These are phyloP conservation scores for Chaetomiaceae sp. DNA, from an alignment of 2,329 filamentous ascomycete species.

Conservation along the genomic window DNA sequence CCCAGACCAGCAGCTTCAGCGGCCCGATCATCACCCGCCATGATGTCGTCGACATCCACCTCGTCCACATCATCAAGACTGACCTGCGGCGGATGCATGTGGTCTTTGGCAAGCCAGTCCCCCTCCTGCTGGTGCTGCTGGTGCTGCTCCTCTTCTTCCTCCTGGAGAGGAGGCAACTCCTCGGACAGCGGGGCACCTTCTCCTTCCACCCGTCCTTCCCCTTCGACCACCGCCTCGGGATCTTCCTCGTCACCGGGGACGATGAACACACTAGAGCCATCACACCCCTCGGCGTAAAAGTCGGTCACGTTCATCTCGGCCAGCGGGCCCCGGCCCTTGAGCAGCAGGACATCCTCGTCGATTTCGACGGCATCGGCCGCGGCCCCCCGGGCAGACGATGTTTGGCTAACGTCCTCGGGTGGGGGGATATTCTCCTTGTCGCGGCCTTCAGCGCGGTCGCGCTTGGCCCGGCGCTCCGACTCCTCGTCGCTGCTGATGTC, in stretches of 20 bases:
- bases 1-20: constrained; percentile 45
- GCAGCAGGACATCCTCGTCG: constrained; percentile 53
- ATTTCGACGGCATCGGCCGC: constrained; percentile 26
- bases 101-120: not conserved
- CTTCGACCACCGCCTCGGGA: constrained; percentile 16
- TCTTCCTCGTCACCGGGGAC: constrained; percentile 56
- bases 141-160: not conserved
- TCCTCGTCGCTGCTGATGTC: constrained; percentile 91
- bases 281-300: constrained; percentile 62
- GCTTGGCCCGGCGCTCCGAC: constrained; percentile 48
- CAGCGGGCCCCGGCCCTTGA: constrained; percentile 60
- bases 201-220: too few relatives aligned
- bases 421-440: constrained; percentile 96
- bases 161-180: constrained; percentile 3
- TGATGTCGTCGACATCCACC: constrained; percentile 35
- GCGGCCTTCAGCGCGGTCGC: constrained; percentile 53
- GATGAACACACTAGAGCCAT: constrained; percentile 57
- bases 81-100: constrained; percentile 21
- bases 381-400: constrained; percentile 38
- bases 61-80: constrained; percentile 23
- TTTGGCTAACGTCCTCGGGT: constrained; percentile 57
- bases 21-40: constrained; percentile 35
- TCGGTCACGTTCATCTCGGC: constrained; percentile 63
- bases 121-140: too few relatives aligned
- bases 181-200: too few relatives aligned